Conservation (phyloP, 2,329 filamentous ascomycete genomes). For the Pyrenochaeta sp. region DNA sequence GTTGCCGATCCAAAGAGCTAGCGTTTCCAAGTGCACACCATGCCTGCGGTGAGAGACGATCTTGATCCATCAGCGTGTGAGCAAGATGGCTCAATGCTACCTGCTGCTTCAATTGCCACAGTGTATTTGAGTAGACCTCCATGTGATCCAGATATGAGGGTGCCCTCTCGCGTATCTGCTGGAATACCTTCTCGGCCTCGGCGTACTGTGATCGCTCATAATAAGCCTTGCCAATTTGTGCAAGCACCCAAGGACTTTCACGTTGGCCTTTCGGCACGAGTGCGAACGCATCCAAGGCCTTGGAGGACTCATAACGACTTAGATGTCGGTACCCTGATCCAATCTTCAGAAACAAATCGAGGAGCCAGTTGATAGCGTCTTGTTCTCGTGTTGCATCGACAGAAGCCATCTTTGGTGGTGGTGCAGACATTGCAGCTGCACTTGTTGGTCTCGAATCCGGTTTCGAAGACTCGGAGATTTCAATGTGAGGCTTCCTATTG, state of each 20-base stretch:
- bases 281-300: constrained; percentile 77
- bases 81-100: constrained; percentile 90
- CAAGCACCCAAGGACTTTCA: constrained; percentile 91
- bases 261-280: constrained; percentile 76
- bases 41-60: constrained; percentile 89
- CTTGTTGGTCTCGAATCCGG: constrained; percentile 58
- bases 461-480: constrained; percentile 73
- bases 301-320: constrained; percentile 78
- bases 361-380: constrained; percentile 76
- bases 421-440: constrained; percentile 32
- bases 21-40: constrained; percentile 97
- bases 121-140: constrained; percentile 97
- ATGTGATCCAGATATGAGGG: constrained; percentile 90
- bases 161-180: constrained; percentile 77
- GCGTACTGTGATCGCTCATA: constrained; percentile 89
- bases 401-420: constrained; percentile 49
- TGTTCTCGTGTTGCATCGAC: constrained; percentile 70
- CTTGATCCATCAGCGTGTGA: constrained; percentile 85
- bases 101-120: constrained; percentile 97
- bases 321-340: constrained; percentile 81
- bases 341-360: constrained; percentile 83
- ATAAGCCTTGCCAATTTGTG: constrained; percentile 87
- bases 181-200: constrained; percentile 87
- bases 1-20: constrained; percentile 89
- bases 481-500: constrained; percentile 77